phyloP scores from a whole-genome alignment of 106 monocot genomes.

The Triglochin maritima region DNA sequence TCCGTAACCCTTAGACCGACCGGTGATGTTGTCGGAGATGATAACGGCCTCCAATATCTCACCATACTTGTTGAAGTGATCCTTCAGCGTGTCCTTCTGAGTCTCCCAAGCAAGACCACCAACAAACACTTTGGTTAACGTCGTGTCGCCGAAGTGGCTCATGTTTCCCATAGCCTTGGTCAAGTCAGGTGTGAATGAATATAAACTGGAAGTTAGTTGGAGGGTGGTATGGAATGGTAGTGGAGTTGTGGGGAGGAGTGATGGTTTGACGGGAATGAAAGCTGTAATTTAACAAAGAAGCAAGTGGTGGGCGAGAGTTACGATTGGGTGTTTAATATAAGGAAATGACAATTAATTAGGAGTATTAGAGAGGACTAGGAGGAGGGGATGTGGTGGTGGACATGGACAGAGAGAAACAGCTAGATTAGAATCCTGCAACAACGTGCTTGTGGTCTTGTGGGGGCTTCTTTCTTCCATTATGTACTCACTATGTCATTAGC shows the following conservation, averaged over 20 bases:
- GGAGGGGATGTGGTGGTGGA: too few species aligned
- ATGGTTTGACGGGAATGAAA: too few species aligned
- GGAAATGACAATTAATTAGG: too few species aligned
- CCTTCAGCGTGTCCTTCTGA: slow-evolving; percentile 18
- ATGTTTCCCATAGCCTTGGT: background rate
- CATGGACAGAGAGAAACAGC: too few species aligned
- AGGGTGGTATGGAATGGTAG: background rate
- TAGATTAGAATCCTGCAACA: too few species aligned
- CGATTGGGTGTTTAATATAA: too few species aligned
- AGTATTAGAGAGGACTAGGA: too few species aligned
- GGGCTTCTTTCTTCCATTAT: too few species aligned
- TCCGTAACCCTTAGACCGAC: slow-evolving; percentile 28
- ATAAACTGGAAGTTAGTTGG: background rate
- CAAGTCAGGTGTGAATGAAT: background rate
- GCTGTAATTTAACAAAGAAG: background rate
- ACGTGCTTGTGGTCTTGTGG: too few species aligned
- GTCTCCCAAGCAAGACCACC: slow-evolving; percentile 28
- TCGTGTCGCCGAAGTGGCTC: slow-evolving; percentile 16
- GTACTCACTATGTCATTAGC: too few species aligned
- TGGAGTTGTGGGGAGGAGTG: background rate
- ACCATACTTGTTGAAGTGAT: slow-evolving; percentile 25
- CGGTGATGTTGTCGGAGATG: slow-evolving; percentile 27
- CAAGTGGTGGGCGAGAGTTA: background rate
- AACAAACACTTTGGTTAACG: slow-evolving; percentile 29
- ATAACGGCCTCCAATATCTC: slow-evolving; percentile 27